Evolutionary conservation across 306 rosid species (phyloP).

Genomic region (Begonia masoniana): DNA sequence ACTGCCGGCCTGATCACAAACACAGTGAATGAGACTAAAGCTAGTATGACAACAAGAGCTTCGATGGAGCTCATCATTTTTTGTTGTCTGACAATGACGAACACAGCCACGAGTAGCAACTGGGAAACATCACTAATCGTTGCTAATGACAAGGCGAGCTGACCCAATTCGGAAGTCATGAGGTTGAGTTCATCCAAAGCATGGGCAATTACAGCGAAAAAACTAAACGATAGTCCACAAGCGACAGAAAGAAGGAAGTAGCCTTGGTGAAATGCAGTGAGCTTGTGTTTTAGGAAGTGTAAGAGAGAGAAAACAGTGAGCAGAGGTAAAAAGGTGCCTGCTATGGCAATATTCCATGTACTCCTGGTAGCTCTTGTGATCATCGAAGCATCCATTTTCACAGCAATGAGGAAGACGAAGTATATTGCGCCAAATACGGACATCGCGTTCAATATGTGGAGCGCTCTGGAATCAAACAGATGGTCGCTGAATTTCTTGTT

Average conservation of each 20-base stretch:
- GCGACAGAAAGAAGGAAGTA: background rate
- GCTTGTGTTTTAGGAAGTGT: background rate
- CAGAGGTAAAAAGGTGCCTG: background rate
- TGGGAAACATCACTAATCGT: background rate
- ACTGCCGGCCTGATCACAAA: conserved; percentile 14
- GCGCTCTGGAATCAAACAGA: background rate
- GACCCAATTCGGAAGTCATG: background rate
- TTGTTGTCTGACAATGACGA: conserved; percentile 13
- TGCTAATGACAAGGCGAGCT: background rate
- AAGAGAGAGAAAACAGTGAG: background rate
- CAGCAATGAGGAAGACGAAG: background rate
- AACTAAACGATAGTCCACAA: background rate
- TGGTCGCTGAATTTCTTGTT: background rate
- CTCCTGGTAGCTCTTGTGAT: background rate
- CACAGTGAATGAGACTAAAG: background rate
- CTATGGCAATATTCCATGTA: background rate
- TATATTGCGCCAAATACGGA: background rate
- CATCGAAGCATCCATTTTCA: background rate
- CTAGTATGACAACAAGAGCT: conserved; percentile 7
- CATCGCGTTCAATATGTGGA: background rate
- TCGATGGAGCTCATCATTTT: conserved; percentile 11
- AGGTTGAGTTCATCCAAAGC: background rate
- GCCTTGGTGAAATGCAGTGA: background rate
- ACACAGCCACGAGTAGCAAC: background rate
- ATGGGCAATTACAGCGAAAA: background rate